Conservation (phyloP, 1,284 basidiomycete genomes). For the Ganoderma multipileum region DNA sequence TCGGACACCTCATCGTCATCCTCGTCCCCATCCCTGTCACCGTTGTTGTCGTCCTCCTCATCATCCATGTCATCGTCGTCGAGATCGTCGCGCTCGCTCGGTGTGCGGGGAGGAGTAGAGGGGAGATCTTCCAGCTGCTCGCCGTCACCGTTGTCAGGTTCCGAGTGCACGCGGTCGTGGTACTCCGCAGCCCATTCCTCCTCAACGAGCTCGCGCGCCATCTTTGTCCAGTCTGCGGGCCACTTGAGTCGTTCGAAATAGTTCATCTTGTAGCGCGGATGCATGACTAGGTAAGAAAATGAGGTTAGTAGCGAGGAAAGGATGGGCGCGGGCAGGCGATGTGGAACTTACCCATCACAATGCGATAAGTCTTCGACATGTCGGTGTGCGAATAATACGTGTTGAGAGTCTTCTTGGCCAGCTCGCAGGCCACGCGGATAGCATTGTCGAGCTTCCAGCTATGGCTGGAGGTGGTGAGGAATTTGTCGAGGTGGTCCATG, state of each 20-base stretch:
- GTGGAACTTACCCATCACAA: background rate
- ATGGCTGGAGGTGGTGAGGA: slow-evolving; percentile 17
- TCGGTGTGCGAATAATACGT: background rate
- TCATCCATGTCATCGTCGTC: too few relatives aligned
- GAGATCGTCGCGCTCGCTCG: too few relatives aligned
- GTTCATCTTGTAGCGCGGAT: background rate
- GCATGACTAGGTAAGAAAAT: too few relatives aligned
- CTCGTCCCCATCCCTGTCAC: too few relatives aligned
- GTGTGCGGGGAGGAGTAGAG: too few relatives aligned
- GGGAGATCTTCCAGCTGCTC: too few relatives aligned
- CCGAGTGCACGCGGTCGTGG: too few relatives aligned
- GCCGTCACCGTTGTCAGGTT: too few relatives aligned
- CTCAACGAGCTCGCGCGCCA: background rate
- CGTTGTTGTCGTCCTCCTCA: too few relatives aligned
- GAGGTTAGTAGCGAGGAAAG: background rate
- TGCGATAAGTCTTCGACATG: background rate
- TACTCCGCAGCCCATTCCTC: background rate
- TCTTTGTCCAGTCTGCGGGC: background rate
- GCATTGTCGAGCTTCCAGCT: slow-evolving; percentile 2
- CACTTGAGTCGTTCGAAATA: background rate
- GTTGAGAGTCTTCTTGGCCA: background rate
- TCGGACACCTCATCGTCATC: too few relatives aligned
- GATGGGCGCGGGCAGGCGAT: too few relatives aligned
- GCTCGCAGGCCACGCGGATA: slow-evolving; percentile 12
- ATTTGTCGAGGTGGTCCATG: slow-evolving; percentile 36